These are phyloP conservation scores for Agaricus bisporus DNA, from an alignment of 768 basidiomycete species.

Conservation along the genomic window DNA sequence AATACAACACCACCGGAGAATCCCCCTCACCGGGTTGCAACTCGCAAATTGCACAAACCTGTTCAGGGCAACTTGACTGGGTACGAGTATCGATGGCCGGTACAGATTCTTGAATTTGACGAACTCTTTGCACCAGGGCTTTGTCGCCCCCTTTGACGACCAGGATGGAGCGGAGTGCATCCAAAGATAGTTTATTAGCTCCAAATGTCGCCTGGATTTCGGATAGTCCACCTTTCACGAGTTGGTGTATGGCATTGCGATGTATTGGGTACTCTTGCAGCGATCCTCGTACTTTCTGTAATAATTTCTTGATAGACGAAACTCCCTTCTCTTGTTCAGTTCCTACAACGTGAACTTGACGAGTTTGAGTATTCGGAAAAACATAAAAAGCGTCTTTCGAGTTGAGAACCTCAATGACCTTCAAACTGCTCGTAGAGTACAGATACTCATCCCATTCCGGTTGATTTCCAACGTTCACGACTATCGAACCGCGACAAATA, in stretches of 20 bases:
- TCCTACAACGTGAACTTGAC: conserved; percentile 34
- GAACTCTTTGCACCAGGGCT: conserved; percentile 16
- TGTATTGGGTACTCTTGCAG: conserved; percentile 31
- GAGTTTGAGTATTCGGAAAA: conserved; percentile 27
- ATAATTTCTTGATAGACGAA: conserved; percentile 25
- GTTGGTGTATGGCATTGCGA: conserved; percentile 23
- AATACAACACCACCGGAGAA: conserved; percentile 28
- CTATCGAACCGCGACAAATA: conserved; percentile 32
- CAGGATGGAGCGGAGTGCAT: conserved; percentile 34
- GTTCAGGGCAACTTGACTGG: background rate
- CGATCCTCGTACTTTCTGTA: conserved; percentile 31
- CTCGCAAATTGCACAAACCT: conserved; percentile 36
- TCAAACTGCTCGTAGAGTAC: conserved; percentile 31
- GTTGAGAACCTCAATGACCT: conserved; percentile 31
- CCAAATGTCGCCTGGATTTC: conserved; percentile 33
- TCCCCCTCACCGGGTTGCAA: conserved; percentile 16
- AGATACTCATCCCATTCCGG: conserved; percentile 46
- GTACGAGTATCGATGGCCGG: background rate
- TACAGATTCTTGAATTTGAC: background rate
- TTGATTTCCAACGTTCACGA: conserved; percentile 22
- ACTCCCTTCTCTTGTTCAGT: conserved; percentile 25
- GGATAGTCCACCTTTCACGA: conserved; percentile 34
- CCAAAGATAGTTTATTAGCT: conserved; percentile 34
- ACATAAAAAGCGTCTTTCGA: conserved; percentile 23
- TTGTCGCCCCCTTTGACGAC: conserved; percentile 34